Base-by-base conservation (phyloP, 1,139 yeast species). In the Lodderomyces beijingensis region DNA sequence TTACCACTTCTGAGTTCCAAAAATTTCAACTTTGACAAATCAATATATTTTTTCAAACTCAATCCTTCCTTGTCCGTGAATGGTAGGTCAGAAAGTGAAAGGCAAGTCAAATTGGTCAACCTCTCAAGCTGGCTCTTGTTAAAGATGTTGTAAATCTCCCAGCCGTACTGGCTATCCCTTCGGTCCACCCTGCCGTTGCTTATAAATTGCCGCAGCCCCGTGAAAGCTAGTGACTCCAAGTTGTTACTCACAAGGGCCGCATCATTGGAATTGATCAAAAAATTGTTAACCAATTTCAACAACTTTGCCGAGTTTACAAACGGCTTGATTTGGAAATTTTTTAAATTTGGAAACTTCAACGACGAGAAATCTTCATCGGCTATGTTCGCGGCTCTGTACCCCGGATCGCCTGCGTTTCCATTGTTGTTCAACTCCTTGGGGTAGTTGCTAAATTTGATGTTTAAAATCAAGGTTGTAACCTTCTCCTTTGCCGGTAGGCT, bases 321-420 rank as follows among this genome's bases (percentile, higher is more conserved):
- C 10, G 66, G 67, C 23, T 51, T 46, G 11, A 63, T 44, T 33
- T 51, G 59, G 28, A 65, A 51, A 16, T 46, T 40, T 8, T 27
- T 40, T 22, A 65, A 38, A 27, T 50, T 53, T 2, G 53, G 50
- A 27, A 62, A 61, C 6, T 41, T 32, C 16, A 54, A 41, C 5
- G 31, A 28, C 32, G 32, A 21, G 14, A 14, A 8, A 35, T 31
- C 28, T n/a, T 19, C 22, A n/a, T 19, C n/a, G n/a, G 10, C n/a
- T 8, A n/a, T 19, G 22, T 19, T 8, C 8, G 8, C 22, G 22
- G 8, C 10, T 19, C 22, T 19, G 22, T 19, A 19, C 12, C 27
- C 31, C n/a, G n/a, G n/a, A n/a, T n/a, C n/a, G n/a, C n/a, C n/a
- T n/a, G n/a, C n/a, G n/a, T n/a, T n/a, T n/a, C n/a, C n/a, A n/a